These are phyloP conservation scores for Ogataea ramenticola DNA, from an alignment of 805 yeast genomes.

Conservation along the genomic window DNA sequence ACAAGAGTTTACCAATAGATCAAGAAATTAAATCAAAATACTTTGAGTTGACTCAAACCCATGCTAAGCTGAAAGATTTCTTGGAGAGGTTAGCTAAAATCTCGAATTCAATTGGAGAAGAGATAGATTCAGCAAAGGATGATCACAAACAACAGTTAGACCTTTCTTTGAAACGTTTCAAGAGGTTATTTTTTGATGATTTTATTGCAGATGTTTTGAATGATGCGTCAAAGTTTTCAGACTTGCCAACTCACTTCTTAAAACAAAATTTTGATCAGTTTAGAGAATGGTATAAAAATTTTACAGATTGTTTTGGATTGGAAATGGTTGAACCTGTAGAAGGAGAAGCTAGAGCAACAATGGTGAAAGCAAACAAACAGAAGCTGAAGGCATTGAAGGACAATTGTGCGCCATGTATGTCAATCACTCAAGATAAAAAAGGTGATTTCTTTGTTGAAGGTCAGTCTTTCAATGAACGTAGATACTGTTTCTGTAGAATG, in stretches of 20 bases:
- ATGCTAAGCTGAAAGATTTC: slow-evolving; percentile 5
- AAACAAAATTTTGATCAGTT: neutral
- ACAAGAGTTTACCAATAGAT: slow-evolving; percentile 11
- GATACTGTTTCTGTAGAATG: slow-evolving; percentile 58
- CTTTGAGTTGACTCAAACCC: slow-evolving; percentile 66
- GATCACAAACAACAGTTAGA: neutral
- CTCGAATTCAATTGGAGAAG: neutral
- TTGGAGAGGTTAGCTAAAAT: slow-evolving; percentile 8
- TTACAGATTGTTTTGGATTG: neutral
- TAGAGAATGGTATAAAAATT: neutral
- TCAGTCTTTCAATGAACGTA: slow-evolving; percentile 1
- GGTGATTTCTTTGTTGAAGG: neutral
- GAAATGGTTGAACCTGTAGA: neutral
- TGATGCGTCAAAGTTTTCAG: neutral
- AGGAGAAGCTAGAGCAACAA: neutral
- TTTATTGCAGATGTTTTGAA: neutral
- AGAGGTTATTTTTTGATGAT: neutral
- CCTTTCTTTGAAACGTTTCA: neutral
- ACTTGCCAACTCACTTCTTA: neutral
- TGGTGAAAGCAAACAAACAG: neutral
- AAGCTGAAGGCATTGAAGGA: neutral
- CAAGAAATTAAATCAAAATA: slow-evolving; percentile 33
- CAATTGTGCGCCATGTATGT: neutral
- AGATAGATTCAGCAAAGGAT: neutral
- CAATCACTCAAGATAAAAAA: neutral